A percentile compares a stretch with the other conserved stretches of the same genome.
Conservation (phyloP, 2,329 filamentous ascomycete genomes). For the Trichothecium roseum region DNA sequence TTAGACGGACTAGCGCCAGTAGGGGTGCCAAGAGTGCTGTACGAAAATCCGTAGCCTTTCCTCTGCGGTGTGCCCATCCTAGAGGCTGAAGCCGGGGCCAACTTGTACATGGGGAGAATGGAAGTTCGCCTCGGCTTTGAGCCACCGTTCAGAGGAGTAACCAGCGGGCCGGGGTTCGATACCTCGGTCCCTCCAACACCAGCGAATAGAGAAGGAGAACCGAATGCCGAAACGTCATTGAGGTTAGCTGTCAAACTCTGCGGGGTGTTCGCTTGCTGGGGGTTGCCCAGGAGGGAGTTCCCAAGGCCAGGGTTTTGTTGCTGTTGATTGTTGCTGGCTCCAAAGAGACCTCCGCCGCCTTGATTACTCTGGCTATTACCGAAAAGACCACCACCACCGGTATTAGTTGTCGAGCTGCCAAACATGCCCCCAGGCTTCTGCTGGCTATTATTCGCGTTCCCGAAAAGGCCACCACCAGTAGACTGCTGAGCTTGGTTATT, state of each 20-base stretch:
- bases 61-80: conserved; percentile 78
- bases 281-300: conserved; percentile 49
- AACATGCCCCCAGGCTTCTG: conserved; percentile 40
- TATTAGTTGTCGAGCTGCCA: conserved; percentile 32
- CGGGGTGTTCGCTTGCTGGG: conserved; percentile 40
- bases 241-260: conserved; percentile 69
- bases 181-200: conserved; percentile 53
- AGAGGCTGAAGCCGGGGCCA: conserved; percentile 70
- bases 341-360: conserved; percentile 33
- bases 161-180: conserved; percentile 75
- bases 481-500: conserved; percentile 20
- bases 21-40: conserved; percentile 83
- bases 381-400: conserved; percentile 41
- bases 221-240: conserved; percentile 79
- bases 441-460: conserved; percentile 24
- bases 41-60: conserved; percentile 82
- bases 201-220: conserved; percentile 76
- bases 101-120: conserved; percentile 76
- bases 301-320: conserved; percentile 34
- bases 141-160: conserved; percentile 74
- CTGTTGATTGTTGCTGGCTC: conserved; percentile 33
- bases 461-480: conserved; percentile 39
- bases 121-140: conserved; percentile 67
- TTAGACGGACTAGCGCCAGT: conserved; percentile 53
- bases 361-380: conserved; percentile 36